Evolutionary conservation across 805 yeast genomes (phyloP).

Genomic region (Kodamaea lidongshanica): DNA sequence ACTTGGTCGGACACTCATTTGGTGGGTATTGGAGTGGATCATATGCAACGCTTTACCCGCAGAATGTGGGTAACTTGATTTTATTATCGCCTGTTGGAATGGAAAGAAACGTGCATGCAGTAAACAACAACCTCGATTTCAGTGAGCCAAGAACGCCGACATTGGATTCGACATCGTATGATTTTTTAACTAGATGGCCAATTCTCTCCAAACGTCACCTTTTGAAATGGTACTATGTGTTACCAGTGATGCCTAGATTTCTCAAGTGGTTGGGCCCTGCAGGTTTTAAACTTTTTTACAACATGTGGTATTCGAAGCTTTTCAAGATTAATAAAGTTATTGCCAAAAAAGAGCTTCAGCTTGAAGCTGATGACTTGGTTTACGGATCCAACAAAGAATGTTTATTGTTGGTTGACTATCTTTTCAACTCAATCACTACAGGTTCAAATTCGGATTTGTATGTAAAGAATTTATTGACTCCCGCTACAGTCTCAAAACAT

Average conservation of each 20-base stretch:
- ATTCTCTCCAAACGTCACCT: conserved; percentile 26
- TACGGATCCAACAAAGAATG: conserved; percentile 36
- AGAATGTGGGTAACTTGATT: conserved; percentile 46
- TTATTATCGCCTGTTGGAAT: conserved; percentile 76
- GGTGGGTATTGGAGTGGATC: conserved; percentile 71
- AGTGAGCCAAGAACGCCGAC: conserved; percentile 24
- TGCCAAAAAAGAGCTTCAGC: conserved; percentile 23
- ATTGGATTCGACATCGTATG: conserved; percentile 38
- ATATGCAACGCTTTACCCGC: conserved; percentile 55
- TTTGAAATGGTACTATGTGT: conserved; percentile 33
- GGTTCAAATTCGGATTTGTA: conserved; percentile 37
- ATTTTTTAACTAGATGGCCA: conserved; percentile 45
- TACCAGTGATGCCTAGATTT: conserved; percentile 42
- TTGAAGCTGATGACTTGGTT: conserved; percentile 27
- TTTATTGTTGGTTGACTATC: conserved; percentile 31
- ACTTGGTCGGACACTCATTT: conserved; percentile 68
- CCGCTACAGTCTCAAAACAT: conserved; percentile 55
- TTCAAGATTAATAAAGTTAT: conserved; percentile 35
- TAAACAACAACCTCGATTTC: conserved; percentile 34
- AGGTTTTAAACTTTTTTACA: conserved; percentile 32
- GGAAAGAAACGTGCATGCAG: conserved; percentile 60
- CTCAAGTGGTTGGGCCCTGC: conserved; percentile 43
- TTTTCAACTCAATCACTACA: conserved; percentile 34
- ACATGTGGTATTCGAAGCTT: conserved; percentile 36
- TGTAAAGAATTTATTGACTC: conserved; percentile 46